Conservation (phyloP, 257 asterid genomes). For the Nicotiana tomentosiformis region DNA sequence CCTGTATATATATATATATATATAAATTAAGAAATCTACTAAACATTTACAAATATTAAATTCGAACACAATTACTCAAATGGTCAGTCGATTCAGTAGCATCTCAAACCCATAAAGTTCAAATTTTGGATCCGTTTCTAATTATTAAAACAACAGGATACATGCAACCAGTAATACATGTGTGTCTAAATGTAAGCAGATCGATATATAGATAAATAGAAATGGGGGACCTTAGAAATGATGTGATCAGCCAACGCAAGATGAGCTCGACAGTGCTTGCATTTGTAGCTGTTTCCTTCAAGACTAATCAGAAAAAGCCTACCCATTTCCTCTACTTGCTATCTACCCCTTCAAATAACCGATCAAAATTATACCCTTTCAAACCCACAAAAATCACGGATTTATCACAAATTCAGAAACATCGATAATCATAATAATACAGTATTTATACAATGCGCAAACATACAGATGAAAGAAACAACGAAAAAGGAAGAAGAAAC, state of each 20-base stretch:
- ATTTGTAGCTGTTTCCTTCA: conserved; percentile 7
- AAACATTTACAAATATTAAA: too few relatives aligned
- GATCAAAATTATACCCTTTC: background rate
- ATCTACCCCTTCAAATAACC: background rate
- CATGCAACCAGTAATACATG: background rate
- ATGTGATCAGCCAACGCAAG: conserved; percentile 8
- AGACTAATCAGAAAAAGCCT: conserved; percentile 11
- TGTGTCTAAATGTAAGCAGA: background rate
- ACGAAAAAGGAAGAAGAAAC: background rate
- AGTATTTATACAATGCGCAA: background rate
- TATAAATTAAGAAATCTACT: too few relatives aligned
- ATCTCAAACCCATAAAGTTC: too few relatives aligned
- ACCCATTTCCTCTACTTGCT: conserved; percentile 8
- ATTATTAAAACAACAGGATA: background rate
- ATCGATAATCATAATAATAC: too few relatives aligned
- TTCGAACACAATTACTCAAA: too few relatives aligned
- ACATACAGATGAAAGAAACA: background rate
- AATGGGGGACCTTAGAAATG: conserved; percentile 11
- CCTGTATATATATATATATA: too few relatives aligned
- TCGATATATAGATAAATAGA: background rate
- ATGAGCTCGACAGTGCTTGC: conserved; percentile 17
- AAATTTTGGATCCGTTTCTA: too few relatives aligned
- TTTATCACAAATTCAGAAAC: background rate
- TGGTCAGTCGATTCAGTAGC: too few relatives aligned
- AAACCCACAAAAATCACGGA: background rate